Base-by-base conservation (phyloP, 192 early-diverging fungal species). In the Coemansia sp. region DNA sequence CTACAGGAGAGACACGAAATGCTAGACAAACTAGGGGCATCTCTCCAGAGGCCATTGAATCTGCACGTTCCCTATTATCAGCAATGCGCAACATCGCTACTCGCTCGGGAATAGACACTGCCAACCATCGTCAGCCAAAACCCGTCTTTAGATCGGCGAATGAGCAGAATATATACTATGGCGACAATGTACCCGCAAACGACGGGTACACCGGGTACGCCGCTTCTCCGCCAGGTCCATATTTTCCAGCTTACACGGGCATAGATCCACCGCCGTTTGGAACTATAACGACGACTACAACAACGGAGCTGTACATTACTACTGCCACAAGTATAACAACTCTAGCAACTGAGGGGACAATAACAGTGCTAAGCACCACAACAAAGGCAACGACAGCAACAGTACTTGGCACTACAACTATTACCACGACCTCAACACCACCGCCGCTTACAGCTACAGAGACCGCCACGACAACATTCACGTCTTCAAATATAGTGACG, bases 11-110 rank as follows among this genome's bases (percentile, higher is more conserved):
- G 9, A 36, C n/a, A 57, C 0, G 9, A 32, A 9, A 57, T 14
- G 34, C 17, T 20, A 57, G 5, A 6, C 55, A 5, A 62, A 35
- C 22, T 46, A 62, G 5, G 14, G 33, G 46, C 32, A 5, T 62
- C 13, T 29, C 60, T 5, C 20, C 59, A 15, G 60, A 62, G 22
- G 69, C 69, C 13, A 15, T 59, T 13, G 63, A 46, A 20, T 74
- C 66, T 3, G 72, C 66, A 10, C 54, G 42, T 5, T 74, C 72
- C 9, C 34, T 74, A 14, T 62, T 74, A 1, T 74, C 72, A 8
- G 66, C 32, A 15, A 74, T 74, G 66, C 66, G 66, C 34, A 62
- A 69, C 33, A 61, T 69, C 46, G 72, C 66, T 35, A 65, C 66
- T 1, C 66, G 59, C 13, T 61, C 72, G 8, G 72, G 69, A 6